Conservation (phyloP, 352 stramenopile genomes). For the Pythium dissotocum region DNA sequence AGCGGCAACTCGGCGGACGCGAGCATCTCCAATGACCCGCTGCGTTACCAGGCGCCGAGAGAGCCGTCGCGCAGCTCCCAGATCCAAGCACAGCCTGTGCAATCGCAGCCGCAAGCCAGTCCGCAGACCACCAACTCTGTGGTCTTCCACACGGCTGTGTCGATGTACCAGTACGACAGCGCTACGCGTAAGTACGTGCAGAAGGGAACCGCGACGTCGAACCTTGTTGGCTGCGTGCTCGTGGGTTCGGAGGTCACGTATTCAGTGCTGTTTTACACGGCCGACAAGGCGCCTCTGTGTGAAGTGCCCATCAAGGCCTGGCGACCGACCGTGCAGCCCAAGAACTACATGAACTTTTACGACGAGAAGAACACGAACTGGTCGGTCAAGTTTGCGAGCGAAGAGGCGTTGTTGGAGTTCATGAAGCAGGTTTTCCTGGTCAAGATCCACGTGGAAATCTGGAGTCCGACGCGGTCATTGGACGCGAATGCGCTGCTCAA, state of each 20-base stretch:
- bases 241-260: slow-evolving; percentile 66
- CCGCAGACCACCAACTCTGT: slow-evolving; percentile 34
- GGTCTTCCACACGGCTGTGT: slow-evolving; percentile 68
- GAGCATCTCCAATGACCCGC: slow-evolving; percentile 54
- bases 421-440: slow-evolving; percentile 70
- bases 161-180: slow-evolving; percentile 75
- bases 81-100: slow-evolving; percentile 23
- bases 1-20: slow-evolving; percentile 32
- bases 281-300: slow-evolving; percentile 65
- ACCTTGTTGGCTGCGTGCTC: slow-evolving; percentile 68
- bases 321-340: slow-evolving; percentile 70
- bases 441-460: slow-evolving; percentile 83
- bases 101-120: slow-evolving; percentile 20
- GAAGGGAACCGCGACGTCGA: slow-evolving; percentile 39
- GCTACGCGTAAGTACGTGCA: slow-evolving; percentile 60
- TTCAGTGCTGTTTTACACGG: slow-evolving; percentile 77
- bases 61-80: slow-evolving; percentile 47
- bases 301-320: slow-evolving; percentile 54
- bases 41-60: slow-evolving; percentile 67
- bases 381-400: slow-evolving; percentile 72
- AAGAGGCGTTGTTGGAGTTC: slow-evolving; percentile 64
- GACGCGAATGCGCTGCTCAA: slow-evolving; percentile 27
- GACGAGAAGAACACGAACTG: slow-evolving; percentile 69
- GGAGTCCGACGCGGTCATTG: slow-evolving; percentile 32
- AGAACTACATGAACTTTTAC: slow-evolving; percentile 86